Evolutionary conservation across 352 stramenopile genomes (phyloP).

Genomic region (Aphanomyces euteiches): DNA sequence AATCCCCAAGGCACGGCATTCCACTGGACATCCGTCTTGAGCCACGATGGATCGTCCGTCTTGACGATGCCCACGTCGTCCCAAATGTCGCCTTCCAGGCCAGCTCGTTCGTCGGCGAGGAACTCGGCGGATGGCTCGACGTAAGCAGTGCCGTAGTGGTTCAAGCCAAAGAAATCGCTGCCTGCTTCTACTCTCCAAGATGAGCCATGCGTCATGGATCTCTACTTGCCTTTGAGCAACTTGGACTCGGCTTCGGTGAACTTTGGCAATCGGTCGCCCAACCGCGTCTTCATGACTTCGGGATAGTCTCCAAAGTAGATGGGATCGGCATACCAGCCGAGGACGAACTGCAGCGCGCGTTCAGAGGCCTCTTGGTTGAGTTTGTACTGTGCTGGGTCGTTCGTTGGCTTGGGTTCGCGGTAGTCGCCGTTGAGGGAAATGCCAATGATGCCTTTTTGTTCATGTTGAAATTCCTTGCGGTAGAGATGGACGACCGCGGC

Average conservation of each 20-base stretch:
- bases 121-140: constrained; percentile 43
- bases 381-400: constrained; percentile 47
- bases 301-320: constrained; percentile 93
- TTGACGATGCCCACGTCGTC: constrained; percentile 46
- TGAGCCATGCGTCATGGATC: neutral
- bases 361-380: constrained; percentile 63
- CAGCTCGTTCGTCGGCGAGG: constrained; percentile 34
- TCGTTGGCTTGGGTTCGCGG: constrained; percentile 63
- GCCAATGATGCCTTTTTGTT: constrained; percentile 77
- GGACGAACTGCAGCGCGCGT: constrained; percentile 78
- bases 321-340: constrained; percentile 91
- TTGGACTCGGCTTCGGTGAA: constrained; percentile 86
- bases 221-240: constrained; percentile 68
- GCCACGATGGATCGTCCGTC: constrained; percentile 54
- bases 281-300: constrained; percentile 80
- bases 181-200: constrained; percentile 37
- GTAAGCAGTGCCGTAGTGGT: constrained; percentile 88
- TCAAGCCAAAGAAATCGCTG: constrained; percentile 93
- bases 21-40: constrained; percentile 76
- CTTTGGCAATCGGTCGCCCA: constrained; percentile 73
- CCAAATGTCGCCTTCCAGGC: constrained; percentile 40
- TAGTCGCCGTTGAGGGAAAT: constrained; percentile 91
- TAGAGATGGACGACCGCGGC: constrained; percentile 80
- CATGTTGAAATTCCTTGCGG: constrained; percentile 62
- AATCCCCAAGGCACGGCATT: constrained; percentile 72